These are phyloP conservation scores for Neurospora crassa DNA, from an alignment of 2,329 filamentous ascomycete genomes.

Conservation along the genomic window DNA sequence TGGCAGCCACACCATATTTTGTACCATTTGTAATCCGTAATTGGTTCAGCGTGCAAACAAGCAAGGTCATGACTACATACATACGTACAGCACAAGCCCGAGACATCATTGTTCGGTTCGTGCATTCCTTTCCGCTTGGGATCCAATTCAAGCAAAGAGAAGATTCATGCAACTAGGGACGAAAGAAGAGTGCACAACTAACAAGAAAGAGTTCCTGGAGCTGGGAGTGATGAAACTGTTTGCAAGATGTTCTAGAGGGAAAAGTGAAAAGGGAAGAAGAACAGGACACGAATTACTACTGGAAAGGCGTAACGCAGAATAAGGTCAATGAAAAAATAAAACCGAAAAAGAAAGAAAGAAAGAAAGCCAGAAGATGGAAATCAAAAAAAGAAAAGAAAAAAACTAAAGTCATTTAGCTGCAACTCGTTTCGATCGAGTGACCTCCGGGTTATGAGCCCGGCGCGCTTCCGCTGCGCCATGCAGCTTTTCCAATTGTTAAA, in stretches of 20 bases:
- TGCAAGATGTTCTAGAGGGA: too few relatives aligned
- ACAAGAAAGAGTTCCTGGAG: not conserved
- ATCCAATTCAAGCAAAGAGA: too few relatives aligned
- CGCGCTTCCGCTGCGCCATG: slow-evolving; percentile 18
- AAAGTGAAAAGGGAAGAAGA: not conserved
- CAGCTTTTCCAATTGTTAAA: slow-evolving; percentile 2
- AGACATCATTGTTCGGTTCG: not conserved
- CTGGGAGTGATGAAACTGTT: too few relatives aligned
- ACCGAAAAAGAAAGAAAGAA: not conserved
- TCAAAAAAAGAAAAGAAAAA: not conserved
- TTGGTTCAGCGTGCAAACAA: not conserved
- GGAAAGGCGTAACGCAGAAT: too few relatives aligned
- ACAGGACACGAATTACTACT: not conserved
- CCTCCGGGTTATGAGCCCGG: slow-evolving; percentile 20
- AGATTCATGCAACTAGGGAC: not conserved
- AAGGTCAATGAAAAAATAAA: too few relatives aligned
- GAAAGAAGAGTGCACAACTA: not conserved
- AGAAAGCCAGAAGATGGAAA: too few relatives aligned
- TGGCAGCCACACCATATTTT: not conserved
- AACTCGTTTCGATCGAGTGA: slow-evolving; percentile 20
- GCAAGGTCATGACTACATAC: not conserved
- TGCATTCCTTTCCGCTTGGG: not conserved
- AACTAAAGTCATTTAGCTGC: slow-evolving; percentile 8
- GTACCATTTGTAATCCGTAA: not conserved
- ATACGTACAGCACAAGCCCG: not conserved